Base-by-base conservation (phyloP, 1,284 basidiomycete species). In the Ustilago trichophora region DNA sequence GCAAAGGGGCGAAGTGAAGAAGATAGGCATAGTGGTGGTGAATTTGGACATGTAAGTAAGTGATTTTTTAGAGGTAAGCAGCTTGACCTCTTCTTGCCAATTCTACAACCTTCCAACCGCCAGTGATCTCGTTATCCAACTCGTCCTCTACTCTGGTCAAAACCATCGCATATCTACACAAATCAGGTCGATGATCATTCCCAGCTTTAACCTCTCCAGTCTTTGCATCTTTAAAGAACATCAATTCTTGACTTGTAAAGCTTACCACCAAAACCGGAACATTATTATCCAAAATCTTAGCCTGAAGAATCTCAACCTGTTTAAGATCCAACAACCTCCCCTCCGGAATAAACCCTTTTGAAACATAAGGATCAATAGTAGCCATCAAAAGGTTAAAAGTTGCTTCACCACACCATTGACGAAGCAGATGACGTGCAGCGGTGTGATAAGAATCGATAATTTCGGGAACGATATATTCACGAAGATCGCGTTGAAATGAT, bases 401-500 rank as follows among this genome's bases (percentile, higher is more conserved):
- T 93, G 92, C 96, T 83, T 99, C 96, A 27, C 91, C 88, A 82
- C 93, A 97, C 96, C 96, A 99, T 73, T 88, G 88, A 77, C 87
- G 88, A 72, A 99, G 84, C 6, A 90, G 85, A 77, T 93, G 90
- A 75, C 89, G 87, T 77, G 97, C 94, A 10, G 92, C 93, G 48
- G 87, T 89, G 70, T 98, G 83, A 82, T 96, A 98, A 18, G 93
- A 93, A 80, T 99, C 96, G 8, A 99, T 92, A 6, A 99, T 88
- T 81, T 99, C 96, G 0, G 96, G 96, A 3, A 98, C 87, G 63
- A 99, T 95, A 80, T 98, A 99, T 83, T 98, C 96, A 68, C 95
- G 85, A 65, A 98, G 82, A 80, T 98, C 96, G 54, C 90, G 86
- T 77, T 93, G 89, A 80, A 97, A 98, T 18, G 83, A 82, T 80